Percentiles rank a stretch among this genome's conserved stretches.
Evolutionary conservation across 1,139 yeast species (phyloP).

Genomic region (Yarrowia galli): DNA sequence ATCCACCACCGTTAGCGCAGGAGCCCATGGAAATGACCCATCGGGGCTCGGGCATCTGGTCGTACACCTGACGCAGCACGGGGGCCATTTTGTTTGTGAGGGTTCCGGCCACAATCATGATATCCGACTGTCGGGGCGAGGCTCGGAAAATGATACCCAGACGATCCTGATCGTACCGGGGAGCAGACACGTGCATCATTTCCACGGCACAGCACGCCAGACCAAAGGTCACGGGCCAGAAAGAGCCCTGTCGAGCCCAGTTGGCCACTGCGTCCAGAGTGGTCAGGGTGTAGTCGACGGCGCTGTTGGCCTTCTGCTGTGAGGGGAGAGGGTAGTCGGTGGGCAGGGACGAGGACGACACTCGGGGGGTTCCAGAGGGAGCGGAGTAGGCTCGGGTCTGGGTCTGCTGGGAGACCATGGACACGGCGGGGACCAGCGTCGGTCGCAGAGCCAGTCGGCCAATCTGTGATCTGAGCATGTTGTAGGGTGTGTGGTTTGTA

Average conservation of each 20-base stretch:
- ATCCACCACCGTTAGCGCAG: constrained; percentile 95
- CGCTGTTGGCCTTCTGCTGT: constrained; percentile 60
- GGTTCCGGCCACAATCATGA: constrained; percentile 93
- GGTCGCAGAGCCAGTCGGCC: constrained; percentile 38
- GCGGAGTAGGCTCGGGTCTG: constrained; percentile 38
- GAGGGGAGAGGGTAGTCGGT: constrained; percentile 63
- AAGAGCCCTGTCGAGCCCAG: constrained; percentile 92
- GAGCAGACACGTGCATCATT: constrained; percentile 95
- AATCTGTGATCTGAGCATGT: constrained; percentile 35
- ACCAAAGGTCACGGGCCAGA: constrained; percentile 95
- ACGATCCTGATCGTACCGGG: constrained; percentile 92
- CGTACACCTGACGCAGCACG: constrained; percentile 89
- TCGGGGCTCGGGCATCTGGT: constrained; percentile 94
- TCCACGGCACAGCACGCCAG: constrained; percentile 94
- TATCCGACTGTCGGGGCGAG: constrained; percentile 92
- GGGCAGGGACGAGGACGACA: constrained; percentile 49
- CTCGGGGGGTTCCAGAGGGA: constrained; percentile 39
- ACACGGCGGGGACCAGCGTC: constrained; percentile 27
- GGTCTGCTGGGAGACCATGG: not conserved
- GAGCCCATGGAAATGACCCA: constrained; percentile 93
- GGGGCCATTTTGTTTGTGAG: constrained; percentile 95
- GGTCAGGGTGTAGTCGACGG: constrained; percentile 84
- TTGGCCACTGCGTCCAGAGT: constrained; percentile 82
- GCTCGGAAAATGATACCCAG: constrained; percentile 94
- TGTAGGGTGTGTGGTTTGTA: not conserved